phyloP scores from a whole-genome alignment of 345 rosid species.

The Ailanthus altissimus region DNA sequence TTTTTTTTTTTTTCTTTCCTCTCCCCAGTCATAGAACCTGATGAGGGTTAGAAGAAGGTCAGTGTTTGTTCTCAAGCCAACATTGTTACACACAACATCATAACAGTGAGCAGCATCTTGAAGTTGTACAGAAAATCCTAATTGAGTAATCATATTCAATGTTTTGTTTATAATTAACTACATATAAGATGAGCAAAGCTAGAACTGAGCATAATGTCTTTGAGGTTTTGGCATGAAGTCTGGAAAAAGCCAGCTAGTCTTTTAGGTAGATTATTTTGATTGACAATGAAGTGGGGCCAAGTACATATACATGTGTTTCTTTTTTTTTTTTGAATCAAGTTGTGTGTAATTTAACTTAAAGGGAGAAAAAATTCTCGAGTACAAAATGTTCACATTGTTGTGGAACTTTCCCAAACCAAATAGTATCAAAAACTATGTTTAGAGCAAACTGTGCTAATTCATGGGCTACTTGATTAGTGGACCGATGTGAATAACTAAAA shows the following conservation, averaged over 20 bases:
- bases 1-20: not conserved
- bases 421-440: no score
- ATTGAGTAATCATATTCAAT: not conserved
- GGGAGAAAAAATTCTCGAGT: no score
- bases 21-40: not conserved
- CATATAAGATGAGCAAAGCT: not conserved
- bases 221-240: not conserved
- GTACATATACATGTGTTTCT: no score
- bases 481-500: no score
- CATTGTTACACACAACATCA: not conserved
- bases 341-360: no score
- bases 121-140: not conserved
- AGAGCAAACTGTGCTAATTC: no score
- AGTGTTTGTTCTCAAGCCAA: not conserved
- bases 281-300: no score
- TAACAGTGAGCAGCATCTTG: not conserved
- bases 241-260: not conserved
- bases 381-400: no score
- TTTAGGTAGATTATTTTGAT: not conserved
- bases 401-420: no score
- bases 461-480: no score
- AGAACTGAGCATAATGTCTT: not conserved
- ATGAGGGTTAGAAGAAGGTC: not conserved
- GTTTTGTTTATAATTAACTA: not conserved
- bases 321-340: no score